Conservation (phyloP, 2,329 filamentous ascomycete genomes). For the Trichophyton verrucosum region DNA sequence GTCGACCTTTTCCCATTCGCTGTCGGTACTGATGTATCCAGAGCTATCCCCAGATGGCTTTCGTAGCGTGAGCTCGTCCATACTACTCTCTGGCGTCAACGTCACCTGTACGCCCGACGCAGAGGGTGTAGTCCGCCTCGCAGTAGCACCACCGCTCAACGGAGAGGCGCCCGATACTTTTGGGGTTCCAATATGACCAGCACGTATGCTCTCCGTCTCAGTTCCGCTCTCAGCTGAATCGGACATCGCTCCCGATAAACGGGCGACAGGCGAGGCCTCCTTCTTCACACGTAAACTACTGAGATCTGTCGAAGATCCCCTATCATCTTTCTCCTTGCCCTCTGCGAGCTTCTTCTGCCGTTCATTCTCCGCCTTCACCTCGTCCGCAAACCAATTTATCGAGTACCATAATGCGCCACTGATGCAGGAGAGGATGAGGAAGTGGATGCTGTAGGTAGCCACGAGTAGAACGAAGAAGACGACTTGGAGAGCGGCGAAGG, state of each 20-base stretch:
- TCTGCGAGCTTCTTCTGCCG: conserved; percentile 39
- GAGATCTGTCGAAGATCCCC: neutral
- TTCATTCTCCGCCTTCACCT: conserved; percentile 31
- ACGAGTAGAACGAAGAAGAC: conserved; percentile 64
- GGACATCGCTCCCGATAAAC: conserved; percentile 18
- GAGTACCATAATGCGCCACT: conserved; percentile 77
- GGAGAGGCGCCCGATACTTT: neutral
- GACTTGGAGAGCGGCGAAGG: conserved; percentile 74
- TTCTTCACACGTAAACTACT: conserved; percentile 10
- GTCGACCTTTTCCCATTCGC: conserved; percentile 94
- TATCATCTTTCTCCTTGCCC: conserved; percentile 29
- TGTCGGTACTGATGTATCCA: conserved; percentile 67
- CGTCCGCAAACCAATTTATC: conserved; percentile 92
- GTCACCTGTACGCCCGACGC: conserved; percentile 14
- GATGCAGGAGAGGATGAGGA: conserved; percentile 65
- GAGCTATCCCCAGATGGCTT: conserved; percentile 32
- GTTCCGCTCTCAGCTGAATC: conserved; percentile 34
- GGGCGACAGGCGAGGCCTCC: conserved; percentile 10
- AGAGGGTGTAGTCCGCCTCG: conserved; percentile 33
- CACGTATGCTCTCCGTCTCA: conserved; percentile 27
- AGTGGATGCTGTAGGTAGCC: conserved; percentile 79
- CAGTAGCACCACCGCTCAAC: conserved; percentile 2
- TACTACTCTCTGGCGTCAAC: neutral
- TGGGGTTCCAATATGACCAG: conserved; percentile 10
- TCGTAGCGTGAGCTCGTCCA: conserved; percentile 33